Evolutionary conservation across 2,329 filamentous ascomycete genomes (phyloP).

Genomic region (Dothistroma septosporum): DNA sequence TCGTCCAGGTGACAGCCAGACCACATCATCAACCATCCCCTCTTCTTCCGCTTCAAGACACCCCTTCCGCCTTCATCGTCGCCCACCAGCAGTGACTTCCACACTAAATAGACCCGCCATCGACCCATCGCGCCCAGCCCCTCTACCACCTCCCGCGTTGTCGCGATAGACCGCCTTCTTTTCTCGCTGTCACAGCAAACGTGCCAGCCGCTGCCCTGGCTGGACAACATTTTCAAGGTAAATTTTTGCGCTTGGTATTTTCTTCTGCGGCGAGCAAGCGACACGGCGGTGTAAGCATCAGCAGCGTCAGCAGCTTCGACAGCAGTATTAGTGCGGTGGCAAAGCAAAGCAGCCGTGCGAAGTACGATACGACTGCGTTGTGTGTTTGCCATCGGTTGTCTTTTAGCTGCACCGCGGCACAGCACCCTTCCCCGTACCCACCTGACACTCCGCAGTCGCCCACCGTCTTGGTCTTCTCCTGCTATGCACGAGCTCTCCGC

Average conservation of each 20-base stretch:
- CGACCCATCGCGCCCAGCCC: neutral
- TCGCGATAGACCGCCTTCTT: neutral
- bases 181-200: neutral
- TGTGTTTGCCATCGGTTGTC: neutral
- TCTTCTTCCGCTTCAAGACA: neutral
- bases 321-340: neutral
- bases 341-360: neutral
- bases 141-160: neutral
- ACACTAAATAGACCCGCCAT: neutral
- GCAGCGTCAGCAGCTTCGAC: neutral
- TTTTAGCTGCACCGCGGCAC: neutral
- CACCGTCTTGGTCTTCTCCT: neutral
- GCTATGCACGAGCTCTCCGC: constrained; percentile 6
- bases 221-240: neutral
- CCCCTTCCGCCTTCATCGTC: neutral
- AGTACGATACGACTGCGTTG: neutral
- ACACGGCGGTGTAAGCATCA: neutral
- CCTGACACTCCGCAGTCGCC: neutral
- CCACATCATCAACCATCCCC: neutral
- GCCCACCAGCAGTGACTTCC: neutral
- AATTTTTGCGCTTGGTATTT: neutral
- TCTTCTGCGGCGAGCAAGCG: neutral
- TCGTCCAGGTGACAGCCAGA: neutral
- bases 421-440: neutral
- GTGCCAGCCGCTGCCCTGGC: neutral